Evolutionary conservation across 306 rosid species (phyloP).

Genomic region (Nissolia schottii): DNA sequence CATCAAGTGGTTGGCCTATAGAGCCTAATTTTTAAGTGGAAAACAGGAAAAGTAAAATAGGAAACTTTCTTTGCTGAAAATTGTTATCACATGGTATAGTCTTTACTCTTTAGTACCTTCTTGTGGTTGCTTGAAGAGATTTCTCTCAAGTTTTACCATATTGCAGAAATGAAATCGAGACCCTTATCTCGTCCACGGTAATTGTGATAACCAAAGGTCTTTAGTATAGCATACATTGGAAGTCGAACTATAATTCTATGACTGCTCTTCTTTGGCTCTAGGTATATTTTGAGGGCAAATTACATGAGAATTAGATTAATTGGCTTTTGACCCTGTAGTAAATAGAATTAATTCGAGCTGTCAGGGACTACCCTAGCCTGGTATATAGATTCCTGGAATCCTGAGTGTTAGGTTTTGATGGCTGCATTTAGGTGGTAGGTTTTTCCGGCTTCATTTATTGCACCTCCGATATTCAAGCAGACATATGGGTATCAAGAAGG

Average conservation of each 20-base stretch:
- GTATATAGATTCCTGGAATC: background rate
- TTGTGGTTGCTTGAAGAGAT: background rate
- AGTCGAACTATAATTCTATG: background rate
- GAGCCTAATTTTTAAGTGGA: background rate
- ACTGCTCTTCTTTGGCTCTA: background rate
- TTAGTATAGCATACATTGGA: background rate
- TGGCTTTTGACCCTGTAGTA: background rate
- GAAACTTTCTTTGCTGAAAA: background rate
- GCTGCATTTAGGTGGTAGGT: background rate
- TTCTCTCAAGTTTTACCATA: background rate
- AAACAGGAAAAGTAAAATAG: background rate
- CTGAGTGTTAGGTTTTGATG: background rate
- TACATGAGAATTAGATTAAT: background rate
- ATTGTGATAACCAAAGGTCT: background rate
- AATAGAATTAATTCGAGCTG: background rate
- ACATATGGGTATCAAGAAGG: background rate
- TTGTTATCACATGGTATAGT: slow-evolving; percentile 2
- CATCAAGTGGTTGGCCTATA: background rate
- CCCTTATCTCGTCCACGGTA: background rate
- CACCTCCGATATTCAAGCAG: background rate
- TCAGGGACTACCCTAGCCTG: background rate
- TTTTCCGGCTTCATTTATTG: background rate
- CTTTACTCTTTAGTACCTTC: slow-evolving; percentile 4
- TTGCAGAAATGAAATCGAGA: background rate
- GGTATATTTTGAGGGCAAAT: background rate